Percentiles rank a stretch among this genome's conserved stretches.
phyloP scores from a whole-genome alignment of 2,329 filamentous ascomycete genomes.

The Paraconiothyrium sp. region DNA sequence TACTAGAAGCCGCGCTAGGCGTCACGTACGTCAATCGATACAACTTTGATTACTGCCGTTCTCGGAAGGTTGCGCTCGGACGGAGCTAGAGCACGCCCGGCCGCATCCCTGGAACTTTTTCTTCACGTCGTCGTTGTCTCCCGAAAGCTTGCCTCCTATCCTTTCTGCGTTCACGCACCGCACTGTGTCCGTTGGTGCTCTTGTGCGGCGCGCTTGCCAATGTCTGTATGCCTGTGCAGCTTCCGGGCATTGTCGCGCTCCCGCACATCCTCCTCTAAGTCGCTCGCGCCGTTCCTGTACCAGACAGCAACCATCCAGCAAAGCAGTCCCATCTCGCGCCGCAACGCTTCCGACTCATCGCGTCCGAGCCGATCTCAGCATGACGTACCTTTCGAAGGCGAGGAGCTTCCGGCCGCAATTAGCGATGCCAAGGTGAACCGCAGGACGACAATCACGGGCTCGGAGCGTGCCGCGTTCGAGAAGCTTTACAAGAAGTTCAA shows the following conservation, averaged over 20 bases:
- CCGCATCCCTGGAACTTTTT: conserved; percentile 12
- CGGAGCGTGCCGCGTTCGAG: conserved; percentile 48
- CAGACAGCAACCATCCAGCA: conserved; percentile 71
- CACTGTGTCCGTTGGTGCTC: background rate
- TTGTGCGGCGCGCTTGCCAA: conserved; percentile 23
- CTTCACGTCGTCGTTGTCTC: background rate
- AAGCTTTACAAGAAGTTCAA: conserved; percentile 44
- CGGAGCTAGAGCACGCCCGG: background rate
- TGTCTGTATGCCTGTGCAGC: conserved; percentile 44
- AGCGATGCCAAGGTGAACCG: conserved; percentile 30
- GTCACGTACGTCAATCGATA: no score
- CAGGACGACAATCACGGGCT: conserved; percentile 47
- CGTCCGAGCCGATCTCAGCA: conserved; percentile 39
- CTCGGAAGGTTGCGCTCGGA: background rate
- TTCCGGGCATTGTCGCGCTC: conserved; percentile 45
- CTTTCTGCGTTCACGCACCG: background rate
- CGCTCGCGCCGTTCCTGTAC: conserved; percentile 74
- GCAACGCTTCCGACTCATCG: conserved; percentile 28
- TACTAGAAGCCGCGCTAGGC: no score
- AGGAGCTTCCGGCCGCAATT: conserved; percentile 38
- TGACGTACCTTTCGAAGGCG: conserved; percentile 64
- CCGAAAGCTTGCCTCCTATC: background rate
- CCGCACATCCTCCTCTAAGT: conserved; percentile 43
- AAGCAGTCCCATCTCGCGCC: conserved; percentile 36
- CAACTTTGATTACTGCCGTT: no score